Percentiles rank a stretch among this genome's conserved stretches.
phyloP scores from a whole-genome alignment of 2,329 filamentous ascomycete genomes.

The Cadophora luteo-olivacea region DNA sequence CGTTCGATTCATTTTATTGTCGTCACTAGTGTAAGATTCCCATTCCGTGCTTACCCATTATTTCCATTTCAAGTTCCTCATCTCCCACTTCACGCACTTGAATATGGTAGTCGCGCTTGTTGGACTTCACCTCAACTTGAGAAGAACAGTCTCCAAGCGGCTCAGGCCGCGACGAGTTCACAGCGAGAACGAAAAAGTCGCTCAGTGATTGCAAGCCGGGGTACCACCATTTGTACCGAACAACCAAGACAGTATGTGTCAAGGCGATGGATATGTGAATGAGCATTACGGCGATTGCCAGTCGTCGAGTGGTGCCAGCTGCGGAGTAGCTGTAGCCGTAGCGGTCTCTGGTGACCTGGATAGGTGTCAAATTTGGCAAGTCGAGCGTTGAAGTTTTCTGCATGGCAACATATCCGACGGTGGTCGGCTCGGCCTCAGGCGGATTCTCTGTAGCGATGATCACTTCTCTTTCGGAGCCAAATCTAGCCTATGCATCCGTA shows the following conservation, averaged over 20 bases:
- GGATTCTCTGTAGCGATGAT: no score
- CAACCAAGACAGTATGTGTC: not conserved
- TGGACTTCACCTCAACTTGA: not conserved
- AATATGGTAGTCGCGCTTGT: not conserved
- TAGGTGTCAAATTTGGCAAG: no score
- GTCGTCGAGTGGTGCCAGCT: not conserved
- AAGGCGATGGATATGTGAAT: not conserved
- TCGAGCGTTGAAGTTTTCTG: no score
- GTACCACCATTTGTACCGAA: not conserved
- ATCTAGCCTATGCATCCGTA: not conserved
- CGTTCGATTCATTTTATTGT: no score
- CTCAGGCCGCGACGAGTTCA: not conserved
- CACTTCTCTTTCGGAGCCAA: not conserved
- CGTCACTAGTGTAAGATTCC: no score
- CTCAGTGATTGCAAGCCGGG: not conserved
- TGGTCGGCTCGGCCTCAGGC: no score
- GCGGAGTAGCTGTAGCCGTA: slow-evolving; percentile 11
- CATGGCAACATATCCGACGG: no score
- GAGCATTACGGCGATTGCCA: not conserved
- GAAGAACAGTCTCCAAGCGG: not conserved
- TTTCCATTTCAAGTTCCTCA: no score
- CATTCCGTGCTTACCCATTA: no score
- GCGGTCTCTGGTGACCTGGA: no score
- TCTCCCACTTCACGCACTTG: not conserved
- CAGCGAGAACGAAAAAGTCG: slow-evolving; percentile 7